phyloP scores from a whole-genome alignment of 805 yeast species.

The Myxozyma nipponensis region DNA sequence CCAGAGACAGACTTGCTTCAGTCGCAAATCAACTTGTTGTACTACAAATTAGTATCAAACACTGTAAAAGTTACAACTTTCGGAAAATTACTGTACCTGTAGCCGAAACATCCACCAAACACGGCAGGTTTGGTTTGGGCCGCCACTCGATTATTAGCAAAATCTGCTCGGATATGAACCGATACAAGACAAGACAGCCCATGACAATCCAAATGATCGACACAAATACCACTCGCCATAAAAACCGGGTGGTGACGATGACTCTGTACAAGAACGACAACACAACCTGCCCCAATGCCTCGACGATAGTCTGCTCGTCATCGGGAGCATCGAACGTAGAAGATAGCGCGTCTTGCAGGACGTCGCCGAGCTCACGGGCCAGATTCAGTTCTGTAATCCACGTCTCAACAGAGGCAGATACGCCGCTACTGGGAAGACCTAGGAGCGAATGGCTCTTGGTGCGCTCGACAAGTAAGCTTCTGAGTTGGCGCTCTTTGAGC shows the following conservation, averaged over 20 bases:
- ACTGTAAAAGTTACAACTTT: too few species aligned
- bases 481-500: slow-evolving; percentile 12
- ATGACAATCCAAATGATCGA: slow-evolving; percentile 24
- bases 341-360: slow-evolving; percentile 21
- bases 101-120: slow-evolving; percentile 47
- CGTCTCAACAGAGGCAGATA: slow-evolving; percentile 13
- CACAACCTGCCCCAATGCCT: slow-evolving; percentile 9
- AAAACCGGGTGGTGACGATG: slow-evolving; percentile 11
- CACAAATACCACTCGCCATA: slow-evolving; percentile 6
- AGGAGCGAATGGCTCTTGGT: slow-evolving; percentile 27
- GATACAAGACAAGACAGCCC: slow-evolving; percentile 28
- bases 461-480: slow-evolving; percentile 23
- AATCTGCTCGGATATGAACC: slow-evolving; percentile 35
- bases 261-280: slow-evolving; percentile 14
- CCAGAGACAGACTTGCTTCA: slow-evolving; percentile 70
- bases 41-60: slow-evolving; percentile 36
- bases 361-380: slow-evolving; percentile 35
- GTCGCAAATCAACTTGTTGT: slow-evolving; percentile 72
- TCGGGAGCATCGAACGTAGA: neutral
- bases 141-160: slow-evolving; percentile 35
- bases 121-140: slow-evolving; percentile 20
- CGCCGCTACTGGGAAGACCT: slow-evolving; percentile 13
- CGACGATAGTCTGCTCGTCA: slow-evolving; percentile 1
- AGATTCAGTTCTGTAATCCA: slow-evolving; percentile 39
- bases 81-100: slow-evolving; percentile 34